A percentile compares a stretch with the other conserved stretches of the same genome.
Evolutionary conservation across 208 protist genomes (phyloP).

Genomic region (Zelonia costaricensis): DNA sequence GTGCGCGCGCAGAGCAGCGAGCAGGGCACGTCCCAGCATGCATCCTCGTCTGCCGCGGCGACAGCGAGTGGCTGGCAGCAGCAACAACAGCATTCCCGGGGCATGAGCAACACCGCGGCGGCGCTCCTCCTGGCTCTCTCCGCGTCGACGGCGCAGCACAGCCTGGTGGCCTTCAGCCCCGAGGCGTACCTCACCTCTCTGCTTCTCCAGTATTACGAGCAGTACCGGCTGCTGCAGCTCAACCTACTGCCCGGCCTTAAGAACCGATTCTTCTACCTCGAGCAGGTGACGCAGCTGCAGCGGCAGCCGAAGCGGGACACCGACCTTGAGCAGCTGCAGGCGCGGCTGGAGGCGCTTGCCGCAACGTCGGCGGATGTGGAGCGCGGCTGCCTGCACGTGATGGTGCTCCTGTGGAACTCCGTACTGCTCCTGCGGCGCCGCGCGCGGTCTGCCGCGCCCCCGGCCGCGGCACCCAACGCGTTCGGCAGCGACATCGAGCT

Average conservation of each 20-base stretch:
- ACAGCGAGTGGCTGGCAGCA: neutral
- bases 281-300: constrained; percentile 53
- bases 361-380: constrained; percentile 30
- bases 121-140: constrained; percentile 33
- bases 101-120: constrained; percentile 10
- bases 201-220: constrained; percentile 78
- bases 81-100: neutral
- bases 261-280: constrained; percentile 59
- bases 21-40: neutral
- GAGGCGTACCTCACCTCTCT: constrained; percentile 57
- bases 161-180: constrained; percentile 45
- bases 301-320: constrained; percentile 28
- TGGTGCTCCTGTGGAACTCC: constrained; percentile 42
- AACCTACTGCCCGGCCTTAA: constrained; percentile 69
- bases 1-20: neutral
- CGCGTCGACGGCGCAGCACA: constrained; percentile 22
- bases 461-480: neutral
- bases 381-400: constrained; percentile 33
- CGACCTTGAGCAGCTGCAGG: constrained; percentile 39
- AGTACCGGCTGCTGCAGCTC: constrained; percentile 72
- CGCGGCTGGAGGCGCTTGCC: constrained; percentile 32
- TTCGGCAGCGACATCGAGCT: no score
- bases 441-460: neutral
- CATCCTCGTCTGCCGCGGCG: no score
- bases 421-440: constrained; percentile 32